Percentiles rank a stretch among this genome's conserved stretches.
phyloP scores from a whole-genome alignment of 2,329 filamentous ascomycete species.

The Botrytis squamosa region DNA sequence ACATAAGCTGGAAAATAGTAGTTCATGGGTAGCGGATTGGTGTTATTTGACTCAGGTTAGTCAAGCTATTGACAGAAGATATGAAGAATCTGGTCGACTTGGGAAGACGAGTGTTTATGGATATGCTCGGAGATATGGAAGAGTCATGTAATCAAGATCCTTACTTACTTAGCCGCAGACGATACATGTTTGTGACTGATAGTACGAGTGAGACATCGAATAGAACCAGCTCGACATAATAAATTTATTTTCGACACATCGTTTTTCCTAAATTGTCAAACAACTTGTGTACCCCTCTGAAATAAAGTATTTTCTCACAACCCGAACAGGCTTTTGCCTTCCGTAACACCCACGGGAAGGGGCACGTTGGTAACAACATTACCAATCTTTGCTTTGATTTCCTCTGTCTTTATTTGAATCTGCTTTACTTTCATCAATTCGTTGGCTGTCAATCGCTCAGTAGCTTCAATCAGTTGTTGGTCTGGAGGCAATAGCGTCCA shows the following conservation, averaged over 20 bases:
- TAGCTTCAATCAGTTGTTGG: slow-evolving; percentile 44
- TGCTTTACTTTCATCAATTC: slow-evolving; percentile 11
- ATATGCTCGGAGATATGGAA: background rate
- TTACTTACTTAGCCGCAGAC: background rate
- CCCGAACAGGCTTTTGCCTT: slow-evolving; percentile 32
- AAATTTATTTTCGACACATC: background rate
- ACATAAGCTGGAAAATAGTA: background rate
- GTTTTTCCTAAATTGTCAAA: background rate
- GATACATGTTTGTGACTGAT: background rate
- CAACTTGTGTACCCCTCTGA: background rate
- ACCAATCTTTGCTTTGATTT: slow-evolving; percentile 73
- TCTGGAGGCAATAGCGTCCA: slow-evolving; percentile 68
- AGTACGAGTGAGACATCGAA: background rate
- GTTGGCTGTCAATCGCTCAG: slow-evolving; percentile 31
- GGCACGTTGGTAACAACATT: slow-evolving; percentile 60
- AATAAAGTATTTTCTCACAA: slow-evolving; percentile 19
- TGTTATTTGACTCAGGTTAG: background rate
- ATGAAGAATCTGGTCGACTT: background rate
- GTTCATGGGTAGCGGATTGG: background rate
- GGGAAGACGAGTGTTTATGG: background rate
- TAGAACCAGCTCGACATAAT: background rate
- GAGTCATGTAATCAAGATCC: background rate
- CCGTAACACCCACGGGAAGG: slow-evolving; percentile 36
- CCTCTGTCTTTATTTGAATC: slow-evolving; percentile 55
- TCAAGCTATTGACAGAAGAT: background rate